Percentiles rank a stretch among this genome's conserved stretches.
Evolutionary conservation across 805 yeast genomes (phyloP).

Genomic region (Isabelozyma rhagii): DNA sequence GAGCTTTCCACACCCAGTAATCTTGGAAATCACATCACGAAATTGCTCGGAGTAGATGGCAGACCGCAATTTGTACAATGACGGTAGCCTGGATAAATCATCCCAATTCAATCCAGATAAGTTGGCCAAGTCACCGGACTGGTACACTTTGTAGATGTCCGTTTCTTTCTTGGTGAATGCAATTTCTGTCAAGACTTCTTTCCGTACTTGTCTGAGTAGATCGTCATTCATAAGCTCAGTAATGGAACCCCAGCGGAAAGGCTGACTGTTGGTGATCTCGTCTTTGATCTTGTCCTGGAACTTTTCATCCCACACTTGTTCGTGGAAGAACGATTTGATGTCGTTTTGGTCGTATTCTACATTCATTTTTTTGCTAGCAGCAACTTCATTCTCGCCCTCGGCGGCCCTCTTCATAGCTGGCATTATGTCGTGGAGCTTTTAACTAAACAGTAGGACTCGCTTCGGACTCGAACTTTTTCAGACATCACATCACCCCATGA

Average conservation of each 20-base stretch:
- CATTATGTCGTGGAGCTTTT: background rate
- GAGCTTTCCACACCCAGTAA: constrained; percentile 84
- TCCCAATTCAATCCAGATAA: constrained; percentile 78
- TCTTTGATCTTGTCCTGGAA: constrained; percentile 39
- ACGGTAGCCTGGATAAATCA: constrained; percentile 71
- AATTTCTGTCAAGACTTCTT: constrained; percentile 77
- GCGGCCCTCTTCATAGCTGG: constrained; percentile 1
- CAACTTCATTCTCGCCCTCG: background rate
- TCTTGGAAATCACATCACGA: constrained; percentile 69
- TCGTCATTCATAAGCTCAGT: constrained; percentile 70
- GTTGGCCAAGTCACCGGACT: constrained; percentile 89
- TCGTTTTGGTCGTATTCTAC: constrained; percentile 26
- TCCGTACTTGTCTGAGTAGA: constrained; percentile 72
- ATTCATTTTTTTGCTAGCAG: constrained; percentile 8
- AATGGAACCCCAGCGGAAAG: constrained; percentile 90
- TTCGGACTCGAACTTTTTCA: background rate
- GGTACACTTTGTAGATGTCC: constrained; percentile 90
- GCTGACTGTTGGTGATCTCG: constrained; percentile 56
- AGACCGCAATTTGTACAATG: constrained; percentile 72
- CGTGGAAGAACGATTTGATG: constrained; percentile 42
- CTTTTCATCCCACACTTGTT: constrained; percentile 44
- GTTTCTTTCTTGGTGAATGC: constrained; percentile 95
- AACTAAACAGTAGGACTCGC: too few relatives aligned
- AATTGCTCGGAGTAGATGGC: constrained; percentile 86
- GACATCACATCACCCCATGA: background rate